Evolutionary conservation across 2,329 filamentous ascomycete species (phyloP), one percentile per base, ranked within the genome.

Genomic region (Fusarium acutatum): DNA sequence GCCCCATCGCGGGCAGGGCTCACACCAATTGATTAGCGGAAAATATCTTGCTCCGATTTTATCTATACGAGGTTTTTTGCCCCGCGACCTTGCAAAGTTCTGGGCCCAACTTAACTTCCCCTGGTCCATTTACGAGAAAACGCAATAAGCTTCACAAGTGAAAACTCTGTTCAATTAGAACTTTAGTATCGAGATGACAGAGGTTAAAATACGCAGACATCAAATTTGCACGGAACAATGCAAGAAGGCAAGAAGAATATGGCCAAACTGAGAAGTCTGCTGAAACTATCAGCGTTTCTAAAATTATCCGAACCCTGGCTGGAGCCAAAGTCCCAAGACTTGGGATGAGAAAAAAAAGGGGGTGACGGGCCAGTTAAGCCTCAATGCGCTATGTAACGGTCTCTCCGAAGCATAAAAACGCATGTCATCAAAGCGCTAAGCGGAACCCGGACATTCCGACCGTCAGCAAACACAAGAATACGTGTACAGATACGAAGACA

Each of bases 311-410:
- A 43, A 17, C 18, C 40, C 50, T 50, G 38, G n/a, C 28, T 58
- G 17, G n/a, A 20, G 46, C 37, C 64, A 53, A 60, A 41, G 47
- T 60, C 37, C 50, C 44, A 44, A 63, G 30, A 58, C 37, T 57
- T 67, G 66, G 65, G 58, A 69, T 17, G 57, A 62, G 62, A 46
- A 22, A 35, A 38, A 44, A 35, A 46, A 18, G 40, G 35, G n/a
- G 52, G 40, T 57, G 20, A 37, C 30, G 47, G 66, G 43, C 66
- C 65, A 64, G 49, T 69, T 40, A 58, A 70, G 59, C 67, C 52
- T 70, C 60, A 47, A 50, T 40, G 59, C 52, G 41, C 60, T 53
- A 70, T 70, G 65, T 47, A 66, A 70, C 67, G 66, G 67, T 64
- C 52, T 59, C 60, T 17, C 67, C 67, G 66, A 64, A 41, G 52